Base-by-base conservation (phyloP, 2,329 filamentous ascomycete species). In the Colletotrichum trifolii region DNA sequence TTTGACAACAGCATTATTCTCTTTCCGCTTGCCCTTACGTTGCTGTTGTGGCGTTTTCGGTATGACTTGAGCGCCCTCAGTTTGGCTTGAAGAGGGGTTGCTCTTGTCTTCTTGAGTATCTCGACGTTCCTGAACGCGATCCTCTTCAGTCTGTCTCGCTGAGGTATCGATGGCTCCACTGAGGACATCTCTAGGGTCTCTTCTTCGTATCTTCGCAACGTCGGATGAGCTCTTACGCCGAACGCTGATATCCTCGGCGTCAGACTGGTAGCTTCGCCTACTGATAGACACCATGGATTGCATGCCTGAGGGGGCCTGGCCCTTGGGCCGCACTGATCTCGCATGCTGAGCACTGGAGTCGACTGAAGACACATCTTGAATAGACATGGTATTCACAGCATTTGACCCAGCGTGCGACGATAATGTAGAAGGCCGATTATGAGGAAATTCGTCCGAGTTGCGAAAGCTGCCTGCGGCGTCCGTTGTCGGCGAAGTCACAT, bases 321-420 rank as follows among this genome's bases (percentile, higher is more conserved):
- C 47, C 13, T 47, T 48, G 10, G 45, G 38, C 25, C 38, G 45
- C 56, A 42, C 38, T 9, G 25, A 33, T 17, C 48, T 40, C 7
- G 63, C 59, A 25, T 54, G 59, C 33, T 39, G 57, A 42, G 54
- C 62, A 42, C 50, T 52, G 15, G 52, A 39, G 33, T 63, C 70
- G 46, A 25, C 47, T 9, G 55, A 38, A 25, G 50, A 35, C 11
- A 35, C 11, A 6, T 67, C 65, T 68, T 75, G 66, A 4, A 40
- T 6, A 9, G 64, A 49, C 12, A 66, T 33, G 9, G 79, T 75
- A 46, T 75, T 82, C 6, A 87, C 69, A 7, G 85, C 85, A 69
- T 83, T 87, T 6, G 85, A 86, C 13, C 85, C 85, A 46, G 85
- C 85, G 54, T 82, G 86, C 11, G 87, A 72, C 7, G 85, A 87